A percentile compares a stretch with the other conserved stretches of the same genome.
phyloP scores from a whole-genome alignment of 305 asterid genomes.

The Solanum hybrid region DNA sequence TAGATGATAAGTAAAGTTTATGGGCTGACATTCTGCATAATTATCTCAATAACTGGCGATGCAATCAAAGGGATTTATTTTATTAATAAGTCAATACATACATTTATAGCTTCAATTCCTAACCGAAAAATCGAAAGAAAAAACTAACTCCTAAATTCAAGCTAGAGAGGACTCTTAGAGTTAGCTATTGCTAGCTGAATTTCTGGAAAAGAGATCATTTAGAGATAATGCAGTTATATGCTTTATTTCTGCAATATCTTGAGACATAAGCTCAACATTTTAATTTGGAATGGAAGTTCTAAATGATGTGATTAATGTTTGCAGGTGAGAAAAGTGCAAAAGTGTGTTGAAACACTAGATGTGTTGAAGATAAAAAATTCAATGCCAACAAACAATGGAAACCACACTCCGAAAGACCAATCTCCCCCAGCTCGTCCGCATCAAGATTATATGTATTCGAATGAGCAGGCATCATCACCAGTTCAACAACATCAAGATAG shows the following conservation, averaged over 20 bases:
- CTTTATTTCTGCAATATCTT: background rate
- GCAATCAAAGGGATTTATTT: background rate
- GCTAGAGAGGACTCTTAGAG: background rate
- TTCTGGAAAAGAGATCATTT: background rate
- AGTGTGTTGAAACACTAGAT: conserved; percentile 68
- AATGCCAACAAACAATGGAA: conserved; percentile 19
- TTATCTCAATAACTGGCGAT: background rate
- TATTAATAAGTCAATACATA: background rate
- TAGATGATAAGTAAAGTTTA: background rate
- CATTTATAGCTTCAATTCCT: background rate
- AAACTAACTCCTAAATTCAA: background rate
- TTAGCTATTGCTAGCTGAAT: background rate
- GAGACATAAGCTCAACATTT: background rate
- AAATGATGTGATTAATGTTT: background rate
- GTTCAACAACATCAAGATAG: conserved; percentile 21
- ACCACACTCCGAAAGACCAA: conserved; percentile 10
- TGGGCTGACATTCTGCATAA: background rate
- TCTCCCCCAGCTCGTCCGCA: conserved; percentile 12
- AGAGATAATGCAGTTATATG: background rate
- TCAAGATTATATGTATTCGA: conserved; percentile 17
- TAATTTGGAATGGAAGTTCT: background rate
- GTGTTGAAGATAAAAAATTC: conserved; percentile 56
- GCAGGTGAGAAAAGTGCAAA: conserved; percentile 65
- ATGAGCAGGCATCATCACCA: conserved; percentile 26
- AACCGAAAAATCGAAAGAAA: background rate